These are phyloP conservation scores for Cyclocybe aegerita DNA, from an alignment of 768 basidiomycete species.

Conservation along the genomic window DNA sequence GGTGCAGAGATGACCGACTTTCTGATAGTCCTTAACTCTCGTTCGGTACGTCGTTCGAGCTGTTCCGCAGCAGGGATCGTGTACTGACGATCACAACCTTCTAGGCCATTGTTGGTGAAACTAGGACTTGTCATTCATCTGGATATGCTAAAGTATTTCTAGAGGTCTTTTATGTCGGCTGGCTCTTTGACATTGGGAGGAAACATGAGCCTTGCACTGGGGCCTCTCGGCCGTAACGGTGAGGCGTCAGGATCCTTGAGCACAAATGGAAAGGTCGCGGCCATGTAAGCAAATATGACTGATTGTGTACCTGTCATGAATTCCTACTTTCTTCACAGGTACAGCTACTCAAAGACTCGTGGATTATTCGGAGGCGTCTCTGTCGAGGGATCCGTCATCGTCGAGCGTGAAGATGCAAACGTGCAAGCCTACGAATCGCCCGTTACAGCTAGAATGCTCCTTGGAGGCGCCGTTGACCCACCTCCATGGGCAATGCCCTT, in stretches of 20 bases:
- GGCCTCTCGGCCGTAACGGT: constrained; percentile 93
- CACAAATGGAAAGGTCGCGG: constrained; percentile 83
- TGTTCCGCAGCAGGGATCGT: neutral
- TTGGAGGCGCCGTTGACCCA: constrained; percentile 71
- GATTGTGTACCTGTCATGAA: constrained; percentile 2
- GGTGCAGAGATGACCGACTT: constrained; percentile 93
- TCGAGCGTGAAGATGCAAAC: constrained; percentile 94
- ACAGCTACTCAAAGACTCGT: constrained; percentile 88
- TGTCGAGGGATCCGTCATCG: constrained; percentile 84
- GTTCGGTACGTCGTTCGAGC: constrained; percentile 48
- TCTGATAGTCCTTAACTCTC: constrained; percentile 83
- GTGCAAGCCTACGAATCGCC: constrained; percentile 72
- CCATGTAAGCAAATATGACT: constrained; percentile 58
- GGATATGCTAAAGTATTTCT: constrained; percentile 4
- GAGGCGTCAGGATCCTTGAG: constrained; percentile 86
- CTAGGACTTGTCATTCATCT: neutral
- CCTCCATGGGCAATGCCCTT: constrained; percentile 81
- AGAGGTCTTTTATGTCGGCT: constrained; percentile 91
- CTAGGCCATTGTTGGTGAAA: constrained; percentile 61
- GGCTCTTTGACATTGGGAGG: constrained; percentile 90
- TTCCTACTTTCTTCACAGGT: constrained; percentile 43
- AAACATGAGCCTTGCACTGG: constrained; percentile 85
- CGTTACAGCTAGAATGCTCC: constrained; percentile 76
- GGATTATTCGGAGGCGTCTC: constrained; percentile 94
- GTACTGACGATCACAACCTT: constrained; percentile 2